Conservation (phyloP, 2,329 filamentous ascomycete genomes). For the Exophiala oligosperma region DNA sequence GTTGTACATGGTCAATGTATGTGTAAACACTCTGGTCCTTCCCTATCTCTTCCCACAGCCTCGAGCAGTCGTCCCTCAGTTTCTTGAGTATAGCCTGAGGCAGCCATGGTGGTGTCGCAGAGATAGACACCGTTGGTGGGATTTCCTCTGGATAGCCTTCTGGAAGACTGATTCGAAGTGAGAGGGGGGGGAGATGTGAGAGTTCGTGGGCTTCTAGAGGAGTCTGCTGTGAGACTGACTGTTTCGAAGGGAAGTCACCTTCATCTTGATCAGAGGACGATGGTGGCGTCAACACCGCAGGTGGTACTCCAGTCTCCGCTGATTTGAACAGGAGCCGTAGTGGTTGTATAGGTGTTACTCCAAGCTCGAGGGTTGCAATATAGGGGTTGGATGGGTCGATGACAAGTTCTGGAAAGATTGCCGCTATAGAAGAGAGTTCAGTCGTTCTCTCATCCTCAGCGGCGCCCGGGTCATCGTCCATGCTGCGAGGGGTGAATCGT, state of each 20-base stretch:
- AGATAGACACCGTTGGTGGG: slow-evolving; percentile 52
- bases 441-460: slow-evolving; percentile 58
- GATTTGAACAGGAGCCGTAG: slow-evolving; percentile 47
- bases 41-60: slow-evolving; percentile 62
- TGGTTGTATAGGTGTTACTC: slow-evolving; percentile 55
- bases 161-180: slow-evolving; percentile 54
- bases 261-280: slow-evolving; percentile 38
- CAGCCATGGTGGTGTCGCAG: slow-evolving; percentile 55
- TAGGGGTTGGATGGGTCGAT: slow-evolving; percentile 49
- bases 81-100: slow-evolving; percentile 44
- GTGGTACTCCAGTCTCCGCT: slow-evolving; percentile 36
- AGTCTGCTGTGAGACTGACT: not conserved
- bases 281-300: slow-evolving; percentile 42
- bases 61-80: slow-evolving; percentile 48
- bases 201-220: slow-evolving; percentile 40
- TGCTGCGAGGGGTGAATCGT: slow-evolving; percentile 22
- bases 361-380: slow-evolving; percentile 55
- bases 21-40: slow-evolving; percentile 57
- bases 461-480: slow-evolving; percentile 38
- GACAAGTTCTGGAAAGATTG: slow-evolving; percentile 63
- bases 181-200: slow-evolving; percentile 58
- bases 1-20: slow-evolving; percentile 62
- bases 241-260: slow-evolving; percentile 24
- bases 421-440: slow-evolving; percentile 59
- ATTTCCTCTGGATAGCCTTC: slow-evolving; percentile 55